Base-by-base conservation (phyloP, 805 yeast genomes). In the Peterozyma toletana region DNA sequence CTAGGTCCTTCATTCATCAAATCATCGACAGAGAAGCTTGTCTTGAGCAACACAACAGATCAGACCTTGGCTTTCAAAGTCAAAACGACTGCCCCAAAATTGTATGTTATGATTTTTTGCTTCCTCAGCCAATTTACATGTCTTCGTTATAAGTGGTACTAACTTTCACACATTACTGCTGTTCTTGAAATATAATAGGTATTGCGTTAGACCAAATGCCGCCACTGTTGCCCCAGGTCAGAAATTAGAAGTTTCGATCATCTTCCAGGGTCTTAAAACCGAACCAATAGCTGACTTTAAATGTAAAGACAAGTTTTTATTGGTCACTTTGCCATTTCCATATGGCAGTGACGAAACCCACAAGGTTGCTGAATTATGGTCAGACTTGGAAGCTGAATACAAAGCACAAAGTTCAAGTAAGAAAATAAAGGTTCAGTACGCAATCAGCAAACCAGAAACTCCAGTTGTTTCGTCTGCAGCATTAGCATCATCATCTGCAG, bases 131-230 rank as follows among this genome's bases (percentile, higher is more conserved):
- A 17, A 5, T 10, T 37, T 18, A 10, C 17, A 17, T 37, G n/a
- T 17, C 17, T 11, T 38, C 33, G 15, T 3, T 17, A 5, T 4
- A n/a, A 15, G 30, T 11, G 17, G 30, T 11, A n/a, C 17, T 30
- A 11, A 14, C 29, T 38, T 15, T 15, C 41, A 27, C n/a, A 31
- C 29, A 44, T 21, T 4, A 21, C 7, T 21, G 27, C 27, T 31
- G 15, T 27, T 38, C 27, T 29, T 38, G 29, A 21, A 14, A 21
- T 5, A 5, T 31, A 5, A 43, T 34, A 51, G 57, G 30, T 75
- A 90, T 71, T 87, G 96, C 64, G 98, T 93, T 42, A 83, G 96
- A 67, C 99, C 99, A 50, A 93, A 90, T 63, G 91, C 97, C 47
- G 79, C 93, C 13, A 63, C 83, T 33, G 71, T 93, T 45, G 71